Percentiles rank a stretch among this genome's conserved stretches.
Conservation (phyloP, 2,329 filamentous ascomycete species). For the Fusarium circinatum region DNA sequence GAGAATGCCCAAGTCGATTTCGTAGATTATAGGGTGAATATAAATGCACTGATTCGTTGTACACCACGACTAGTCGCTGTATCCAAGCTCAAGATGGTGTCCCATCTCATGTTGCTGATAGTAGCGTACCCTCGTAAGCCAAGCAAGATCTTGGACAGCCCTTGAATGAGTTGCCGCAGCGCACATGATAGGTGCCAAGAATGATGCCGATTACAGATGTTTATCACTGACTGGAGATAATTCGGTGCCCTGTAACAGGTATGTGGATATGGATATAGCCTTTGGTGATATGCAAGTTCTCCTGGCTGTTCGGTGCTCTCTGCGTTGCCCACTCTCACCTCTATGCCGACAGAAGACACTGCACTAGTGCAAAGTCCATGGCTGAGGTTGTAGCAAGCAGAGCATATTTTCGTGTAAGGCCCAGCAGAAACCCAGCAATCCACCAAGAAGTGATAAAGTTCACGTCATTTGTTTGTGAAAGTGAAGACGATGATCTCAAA, state of each 20-base stretch:
- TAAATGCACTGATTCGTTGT: not conserved
- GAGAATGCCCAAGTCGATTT: not conserved
- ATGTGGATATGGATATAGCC: not conserved
- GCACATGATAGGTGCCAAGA: not conserved
- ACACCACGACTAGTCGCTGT: not conserved
- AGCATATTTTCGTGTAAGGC: slow-evolving; percentile 8
- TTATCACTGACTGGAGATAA: not conserved
- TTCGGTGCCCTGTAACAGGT: not conserved
- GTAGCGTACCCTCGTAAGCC: not conserved
- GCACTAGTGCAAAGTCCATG: slow-evolving; percentile 2
- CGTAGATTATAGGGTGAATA: not conserved
- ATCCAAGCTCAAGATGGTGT: not conserved
- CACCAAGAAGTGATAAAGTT: slow-evolving; percentile 12
- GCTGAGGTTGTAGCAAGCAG: slow-evolving; percentile 12
- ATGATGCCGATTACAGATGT: not conserved
- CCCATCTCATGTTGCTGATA: slow-evolving; percentile 4
- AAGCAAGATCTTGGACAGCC: not conserved
- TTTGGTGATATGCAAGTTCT: not conserved
- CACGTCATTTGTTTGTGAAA: slow-evolving; percentile 12
- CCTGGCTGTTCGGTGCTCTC: slow-evolving; percentile 9
- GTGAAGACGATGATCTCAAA: slow-evolving; percentile 24
- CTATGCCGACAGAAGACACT: not conserved
- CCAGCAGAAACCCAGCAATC: not conserved
- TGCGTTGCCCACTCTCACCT: not conserved
- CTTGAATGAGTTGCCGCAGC: not conserved